Conservation (phyloP, 78 protist species). For the Ministeria vibrans region DNA sequence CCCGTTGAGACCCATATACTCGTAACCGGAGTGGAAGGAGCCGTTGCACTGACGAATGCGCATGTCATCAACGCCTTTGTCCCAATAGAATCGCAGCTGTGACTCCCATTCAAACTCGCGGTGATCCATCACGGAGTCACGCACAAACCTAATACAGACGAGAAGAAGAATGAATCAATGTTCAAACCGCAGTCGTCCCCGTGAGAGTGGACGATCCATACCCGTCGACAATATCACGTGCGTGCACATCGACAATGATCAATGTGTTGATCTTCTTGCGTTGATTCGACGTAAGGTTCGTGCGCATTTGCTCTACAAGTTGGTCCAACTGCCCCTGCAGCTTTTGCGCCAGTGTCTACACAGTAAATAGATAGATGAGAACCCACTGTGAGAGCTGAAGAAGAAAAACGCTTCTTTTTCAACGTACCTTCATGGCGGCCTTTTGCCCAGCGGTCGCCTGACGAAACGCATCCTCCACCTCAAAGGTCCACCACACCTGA, state of each 20-base stretch:
- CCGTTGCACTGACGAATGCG: slow-evolving; percentile 76
- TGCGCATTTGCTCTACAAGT: slow-evolving; percentile 46
- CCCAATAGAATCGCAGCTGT: slow-evolving; percentile 86
- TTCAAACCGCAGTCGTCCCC: too few relatives aligned
- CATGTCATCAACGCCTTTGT: slow-evolving; percentile 23
- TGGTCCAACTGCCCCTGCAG: slow-evolving; percentile 44
- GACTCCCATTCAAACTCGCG: slow-evolving; percentile 89
- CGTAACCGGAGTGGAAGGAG: slow-evolving; percentile 69
- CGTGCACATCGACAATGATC: slow-evolving; percentile 86
- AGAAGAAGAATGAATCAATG: too few relatives aligned
- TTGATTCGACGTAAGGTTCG: background rate
- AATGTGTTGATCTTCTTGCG: slow-evolving; percentile 76
- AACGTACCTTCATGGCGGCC: slow-evolving; percentile 40
- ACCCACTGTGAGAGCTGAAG: too few relatives aligned
- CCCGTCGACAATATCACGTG: slow-evolving; percentile 78
- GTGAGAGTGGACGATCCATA: too few relatives aligned
- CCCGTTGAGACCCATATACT: slow-evolving; percentile 85
- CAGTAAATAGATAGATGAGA: too few relatives aligned
- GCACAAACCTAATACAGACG: too few relatives aligned
- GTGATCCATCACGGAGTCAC: slow-evolving; percentile 72
- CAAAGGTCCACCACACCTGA: slow-evolving; percentile 92
- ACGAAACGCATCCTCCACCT: slow-evolving; percentile 73
- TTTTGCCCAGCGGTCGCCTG: slow-evolving; percentile 62
- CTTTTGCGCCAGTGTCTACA: slow-evolving; percentile 13
- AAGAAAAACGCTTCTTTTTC: too few relatives aligned